These are phyloP conservation scores for Botryotinia narcissicola DNA, from an alignment of 2,329 filamentous ascomycete species.

Conservation along the genomic window DNA sequence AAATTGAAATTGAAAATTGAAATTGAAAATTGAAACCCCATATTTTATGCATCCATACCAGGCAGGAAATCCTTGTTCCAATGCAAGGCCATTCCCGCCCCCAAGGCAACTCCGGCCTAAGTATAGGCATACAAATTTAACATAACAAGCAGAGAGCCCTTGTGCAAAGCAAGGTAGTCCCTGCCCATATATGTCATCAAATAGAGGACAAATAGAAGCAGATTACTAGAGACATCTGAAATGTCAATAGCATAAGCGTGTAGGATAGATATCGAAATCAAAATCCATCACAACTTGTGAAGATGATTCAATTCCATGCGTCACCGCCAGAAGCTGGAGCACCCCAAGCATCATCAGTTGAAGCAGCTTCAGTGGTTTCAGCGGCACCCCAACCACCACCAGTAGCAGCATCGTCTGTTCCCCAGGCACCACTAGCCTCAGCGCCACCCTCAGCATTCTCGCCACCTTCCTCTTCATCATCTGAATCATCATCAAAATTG, in stretches of 20 bases:
- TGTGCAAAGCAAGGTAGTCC: slow-evolving; percentile 2
- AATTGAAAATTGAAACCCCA: not conserved
- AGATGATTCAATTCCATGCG: not conserved
- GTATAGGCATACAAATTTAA: slow-evolving; percentile 10
- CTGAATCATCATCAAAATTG: slow-evolving; percentile 56
- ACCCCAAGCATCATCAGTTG: slow-evolving; percentile 12
- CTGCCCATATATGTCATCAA: not conserved
- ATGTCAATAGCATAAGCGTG: slow-evolving; percentile 1
- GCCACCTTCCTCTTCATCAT: slow-evolving; percentile 55
- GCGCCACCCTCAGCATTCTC: slow-evolving; percentile 20
- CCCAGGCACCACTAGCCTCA: slow-evolving; percentile 3
- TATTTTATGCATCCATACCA: slow-evolving; percentile 8
- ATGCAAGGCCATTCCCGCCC: slow-evolving; percentile 9
- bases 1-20: not conserved
- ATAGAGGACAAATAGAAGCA: not conserved
- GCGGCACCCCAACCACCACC: slow-evolving; percentile 13
- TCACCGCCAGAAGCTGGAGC: not conserved
- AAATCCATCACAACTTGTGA: not conserved
- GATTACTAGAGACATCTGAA: not conserved
- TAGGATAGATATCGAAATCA: not conserved
- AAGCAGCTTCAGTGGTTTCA: slow-evolving; percentile 6
- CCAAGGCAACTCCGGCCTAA: slow-evolving; percentile 13
- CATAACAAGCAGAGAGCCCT: slow-evolving; percentile 6
- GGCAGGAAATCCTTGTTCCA: slow-evolving; percentile 11
- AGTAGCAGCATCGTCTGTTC: not conserved